Evolutionary conservation across 2,329 filamentous ascomycete genomes (phyloP).

Genomic region (Aureobasidium sp.): DNA sequence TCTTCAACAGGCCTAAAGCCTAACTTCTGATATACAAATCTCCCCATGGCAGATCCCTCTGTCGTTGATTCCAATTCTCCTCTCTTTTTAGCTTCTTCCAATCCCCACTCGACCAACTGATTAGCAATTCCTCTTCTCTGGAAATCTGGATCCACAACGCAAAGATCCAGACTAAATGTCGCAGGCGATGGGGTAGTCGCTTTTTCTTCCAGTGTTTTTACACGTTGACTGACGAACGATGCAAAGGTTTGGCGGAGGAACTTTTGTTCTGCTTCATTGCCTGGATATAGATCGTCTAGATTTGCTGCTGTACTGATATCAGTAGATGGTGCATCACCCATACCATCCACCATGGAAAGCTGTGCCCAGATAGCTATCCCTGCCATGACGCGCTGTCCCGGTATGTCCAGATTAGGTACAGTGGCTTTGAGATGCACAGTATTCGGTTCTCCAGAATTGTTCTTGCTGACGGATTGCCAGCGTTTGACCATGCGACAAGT

Average conservation of each 20-base stretch:
- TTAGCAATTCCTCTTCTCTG: constrained; percentile 50
- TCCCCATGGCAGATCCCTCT: constrained; percentile 40
- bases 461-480: constrained; percentile 45
- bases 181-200: constrained; percentile 46
- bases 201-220: constrained; percentile 48
- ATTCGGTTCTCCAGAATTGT: constrained; percentile 53
- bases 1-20: constrained; percentile 37
- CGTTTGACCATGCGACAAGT: constrained; percentile 45
- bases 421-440: constrained; percentile 63
- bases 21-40: constrained; percentile 35
- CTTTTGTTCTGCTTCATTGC: constrained; percentile 44
- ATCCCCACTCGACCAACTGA: constrained; percentile 37
- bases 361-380: constrained; percentile 65
- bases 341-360: constrained; percentile 53
- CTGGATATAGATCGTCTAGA: constrained; percentile 1
- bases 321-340: constrained; percentile 47
- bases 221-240: constrained; percentile 51
- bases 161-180: constrained; percentile 57
- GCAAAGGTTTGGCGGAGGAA: constrained; percentile 51
- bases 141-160: constrained; percentile 59
- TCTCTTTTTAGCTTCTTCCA: constrained; percentile 38
- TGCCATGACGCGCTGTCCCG: constrained; percentile 41
- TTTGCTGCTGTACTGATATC: constrained; percentile 37
- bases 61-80: constrained; percentile 40
- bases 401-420: constrained; percentile 39